Evolutionary conservation across 768 basidiomycete genomes (phyloP).

Genomic region (Tephrocybe sp.): DNA sequence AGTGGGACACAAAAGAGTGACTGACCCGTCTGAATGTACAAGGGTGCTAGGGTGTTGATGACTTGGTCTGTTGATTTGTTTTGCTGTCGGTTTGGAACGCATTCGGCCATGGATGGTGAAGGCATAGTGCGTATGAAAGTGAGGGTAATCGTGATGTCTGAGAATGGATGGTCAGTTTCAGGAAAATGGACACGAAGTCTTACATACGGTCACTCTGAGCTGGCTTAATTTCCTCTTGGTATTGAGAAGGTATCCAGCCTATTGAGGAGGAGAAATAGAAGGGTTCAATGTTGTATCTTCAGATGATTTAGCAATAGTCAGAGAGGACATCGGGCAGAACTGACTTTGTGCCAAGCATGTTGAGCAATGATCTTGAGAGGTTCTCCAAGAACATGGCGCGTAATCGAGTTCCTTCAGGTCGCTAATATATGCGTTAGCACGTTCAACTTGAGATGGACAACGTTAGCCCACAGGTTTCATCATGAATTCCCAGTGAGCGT

Average conservation of each 20-base stretch:
- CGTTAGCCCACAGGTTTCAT: slow-evolving; percentile 28
- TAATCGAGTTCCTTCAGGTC: slow-evolving; percentile 36
- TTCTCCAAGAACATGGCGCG: slow-evolving; percentile 53
- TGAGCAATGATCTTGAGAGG: slow-evolving; percentile 48
- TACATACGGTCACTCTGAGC: slow-evolving; percentile 39
- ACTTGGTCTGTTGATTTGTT: slow-evolving; percentile 24
- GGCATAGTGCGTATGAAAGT: slow-evolving; percentile 46
- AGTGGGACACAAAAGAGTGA: background rate
- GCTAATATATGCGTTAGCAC: slow-evolving; percentile 11
- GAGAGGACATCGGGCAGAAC: background rate
- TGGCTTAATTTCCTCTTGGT: slow-evolving; percentile 42
- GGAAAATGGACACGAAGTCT: background rate
- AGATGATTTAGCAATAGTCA: background rate
- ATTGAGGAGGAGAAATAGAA: slow-evolving; percentile 66
- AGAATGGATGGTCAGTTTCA: background rate
- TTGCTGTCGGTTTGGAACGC: slow-evolving; percentile 6
- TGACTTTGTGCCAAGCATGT: slow-evolving; percentile 54
- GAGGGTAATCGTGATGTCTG: slow-evolving; percentile 58
- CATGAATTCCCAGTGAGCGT: slow-evolving; percentile 34
- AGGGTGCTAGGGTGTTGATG: slow-evolving; percentile 55
- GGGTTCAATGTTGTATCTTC: slow-evolving; percentile 54
- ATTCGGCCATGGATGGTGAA: slow-evolving; percentile 16
- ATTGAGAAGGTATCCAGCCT: slow-evolving; percentile 60
- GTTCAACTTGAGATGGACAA: background rate
- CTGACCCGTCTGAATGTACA: slow-evolving; percentile 38